Conservation (phyloP, 768 basidiomycete genomes). For the Infundibulicybe gibba region DNA sequence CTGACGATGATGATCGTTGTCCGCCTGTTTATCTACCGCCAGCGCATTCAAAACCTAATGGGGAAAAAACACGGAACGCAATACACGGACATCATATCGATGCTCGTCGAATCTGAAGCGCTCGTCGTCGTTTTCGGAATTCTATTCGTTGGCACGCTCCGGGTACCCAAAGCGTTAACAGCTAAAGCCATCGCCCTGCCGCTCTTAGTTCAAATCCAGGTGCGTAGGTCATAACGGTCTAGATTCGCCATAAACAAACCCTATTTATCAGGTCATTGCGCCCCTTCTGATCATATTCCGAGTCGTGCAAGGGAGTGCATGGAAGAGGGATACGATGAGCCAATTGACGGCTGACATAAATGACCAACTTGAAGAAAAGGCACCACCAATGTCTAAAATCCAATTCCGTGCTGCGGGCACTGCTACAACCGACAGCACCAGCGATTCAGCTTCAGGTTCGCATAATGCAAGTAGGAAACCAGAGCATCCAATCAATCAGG, state of each 20-base stretch:
- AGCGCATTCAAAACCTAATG: conserved; percentile 10
- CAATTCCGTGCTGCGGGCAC: too few species aligned
- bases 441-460: too few species aligned
- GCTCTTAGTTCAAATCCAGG: conserved; percentile 27
- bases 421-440: too few species aligned
- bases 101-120: conserved; percentile 32
- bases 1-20: conserved; percentile 25
- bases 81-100: conserved; percentile 22
- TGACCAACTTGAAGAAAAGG: too few species aligned
- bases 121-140: conserved; percentile 20
- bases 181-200: conserved; percentile 12
- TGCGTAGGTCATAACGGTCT: too few species aligned
- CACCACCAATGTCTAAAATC: too few species aligned
- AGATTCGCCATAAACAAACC: too few species aligned
- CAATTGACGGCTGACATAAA: too few species aligned
- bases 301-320: conserved; percentile 24
- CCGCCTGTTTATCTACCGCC: conserved; percentile 19
- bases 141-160: conserved; percentile 26
- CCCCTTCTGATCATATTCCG: conserved; percentile 31
- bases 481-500: too few species aligned
- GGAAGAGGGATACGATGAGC: conserved; percentile 13
- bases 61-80: conserved; percentile 15
- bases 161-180: conserved; percentile 12
- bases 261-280: conserved; percentile 23
- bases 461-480: too few species aligned